Evolutionary conservation across 495 filamentous ascomycete species (phyloP), one percentile per base, ranked within the genome.

Genomic region (Penicillium robsamsonii): DNA sequence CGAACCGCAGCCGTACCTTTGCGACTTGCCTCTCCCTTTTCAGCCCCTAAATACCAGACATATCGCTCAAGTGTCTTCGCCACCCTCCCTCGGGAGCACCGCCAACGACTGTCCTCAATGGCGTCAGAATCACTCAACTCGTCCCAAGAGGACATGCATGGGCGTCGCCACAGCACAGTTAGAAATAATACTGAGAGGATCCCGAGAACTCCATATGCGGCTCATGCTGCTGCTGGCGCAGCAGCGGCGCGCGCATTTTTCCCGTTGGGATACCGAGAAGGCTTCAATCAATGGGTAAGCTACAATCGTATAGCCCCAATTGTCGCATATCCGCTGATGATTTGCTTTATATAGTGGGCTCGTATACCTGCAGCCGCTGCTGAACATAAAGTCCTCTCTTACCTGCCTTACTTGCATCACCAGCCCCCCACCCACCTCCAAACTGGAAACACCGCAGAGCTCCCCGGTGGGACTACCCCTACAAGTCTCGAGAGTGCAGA

Each of bases 201-300:
- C 2, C 1, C 22, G 17, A 50, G 57, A 27, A 63, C 60, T 22
- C 71, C 72, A 17, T 67, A 74, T 53, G 68, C 72, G 42, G 79
- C 67, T 61, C 73, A 53, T 69, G 79, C 71, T 57, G 73, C 65
- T 59, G 70, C 65, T 47, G 74, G 66, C 30, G 67, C 69, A 25
- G 66, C 70, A 8, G 48, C 65, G 3, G 57, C 72, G 45, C 65
- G 53, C 62, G 67, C 54, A 15, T 85, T 81, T 68, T 97, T 97
- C 62, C 91, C 94, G 4, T 73, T 98, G 22, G 87, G 91, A 24
- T 96, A 95, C 74, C 91, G 91, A 62, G 93, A 96, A 49, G 93
- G 88, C 12, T 89, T 94, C 55, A 83, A 76, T 50, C 95, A 98
- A 81, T 98, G 94, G 93, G 91, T 92, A 75, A 27, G 86, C 43